These are phyloP conservation scores for Thermothelomyces thermophilus DNA, from an alignment of 2,329 filamentous ascomycete genomes.

Conservation along the genomic window DNA sequence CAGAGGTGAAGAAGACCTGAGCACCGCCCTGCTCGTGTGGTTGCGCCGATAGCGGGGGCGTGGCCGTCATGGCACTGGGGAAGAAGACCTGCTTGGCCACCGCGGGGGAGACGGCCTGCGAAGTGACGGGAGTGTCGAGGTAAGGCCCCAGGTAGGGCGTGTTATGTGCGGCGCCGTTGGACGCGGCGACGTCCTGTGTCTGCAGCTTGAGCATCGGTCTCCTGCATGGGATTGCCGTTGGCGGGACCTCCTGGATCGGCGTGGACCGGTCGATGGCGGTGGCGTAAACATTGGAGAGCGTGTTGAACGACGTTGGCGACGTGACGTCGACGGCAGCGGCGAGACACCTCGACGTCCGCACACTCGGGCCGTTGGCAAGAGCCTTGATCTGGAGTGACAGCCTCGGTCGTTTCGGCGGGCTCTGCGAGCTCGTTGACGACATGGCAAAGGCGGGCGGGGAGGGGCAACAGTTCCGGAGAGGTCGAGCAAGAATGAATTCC, in stretches of 20 bases:
- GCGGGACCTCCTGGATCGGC: conserved; percentile 40
- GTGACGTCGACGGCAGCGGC: conserved; percentile 46
- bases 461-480: background rate
- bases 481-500: too few relatives aligned
- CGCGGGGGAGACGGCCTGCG: conserved; percentile 43
- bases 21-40: conserved; percentile 37
- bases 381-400: conserved; percentile 45
- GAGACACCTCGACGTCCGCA: conserved; percentile 38
- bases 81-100: conserved; percentile 40
- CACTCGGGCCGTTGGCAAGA: conserved; percentile 31
- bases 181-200: conserved; percentile 30
- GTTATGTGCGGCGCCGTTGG: conserved; percentile 31
- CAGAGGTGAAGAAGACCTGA: conserved; percentile 46
- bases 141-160: conserved; percentile 42
- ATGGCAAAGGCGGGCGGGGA: conserved; percentile 4
- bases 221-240: conserved; percentile 38
- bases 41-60: conserved; percentile 51
- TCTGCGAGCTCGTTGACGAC: conserved; percentile 25
- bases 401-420: conserved; percentile 45
- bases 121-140: conserved; percentile 50
- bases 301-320: conserved; percentile 59
- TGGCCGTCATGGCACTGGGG: conserved; percentile 53
- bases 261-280: conserved; percentile 55
- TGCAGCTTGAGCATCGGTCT: conserved; percentile 34
- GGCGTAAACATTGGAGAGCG: conserved; percentile 58